Base-by-base conservation (phyloP, 176 grass and related monocot species). In the Triticum urartu region DNA sequence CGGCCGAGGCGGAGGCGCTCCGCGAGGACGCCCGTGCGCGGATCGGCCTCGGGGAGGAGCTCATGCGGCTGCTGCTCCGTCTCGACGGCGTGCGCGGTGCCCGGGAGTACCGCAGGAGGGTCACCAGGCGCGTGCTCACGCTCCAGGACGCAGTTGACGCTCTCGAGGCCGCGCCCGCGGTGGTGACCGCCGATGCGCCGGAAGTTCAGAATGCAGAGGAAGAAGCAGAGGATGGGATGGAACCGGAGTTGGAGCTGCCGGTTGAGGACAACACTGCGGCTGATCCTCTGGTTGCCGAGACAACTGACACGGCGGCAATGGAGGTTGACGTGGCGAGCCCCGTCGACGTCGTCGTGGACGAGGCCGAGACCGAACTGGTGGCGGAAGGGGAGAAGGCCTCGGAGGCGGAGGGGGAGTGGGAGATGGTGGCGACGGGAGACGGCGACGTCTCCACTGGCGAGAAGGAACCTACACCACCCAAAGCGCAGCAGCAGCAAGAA, bases 101-200 rank as follows among this genome's bases (percentile, higher is more conserved):
- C 18, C 79, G 95, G 69, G 91, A 89, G 69, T 95, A 92, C 35
- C 59, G 95, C 43, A 83, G 78, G 81, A 75, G 65, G 85, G 95
- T 98, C 66, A 81, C 89, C 64, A 88, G 40, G 69, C 81, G 64
- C 35, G 93, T 93, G 22, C 89, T 98, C 43, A 81, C 83, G 64
- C 82, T 98, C 15, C 95, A 98, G 82, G 91, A 98, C 3, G 82
- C 86, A 6, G 78, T 98, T 5, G 95, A 95, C 67, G 87, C 91
- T 2, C 71, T 98, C 4, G 71, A 87, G 33, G 40, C 81, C 7
- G 65, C 4, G 64, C 36, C 69, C 0, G 36, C 5, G 35, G 4
- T 58, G 17, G 17, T 58, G 52, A 7, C 4, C 20, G 3, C 15
- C 33, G 69, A 42, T 2, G 15, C 18, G 36, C 38, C 20, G 0